A percentile compares a stretch with the other conserved stretches of the same genome.
phyloP scores from a whole-genome alignment of 495 filamentous ascomycete genomes.

The Glarea lozoyensis region DNA sequence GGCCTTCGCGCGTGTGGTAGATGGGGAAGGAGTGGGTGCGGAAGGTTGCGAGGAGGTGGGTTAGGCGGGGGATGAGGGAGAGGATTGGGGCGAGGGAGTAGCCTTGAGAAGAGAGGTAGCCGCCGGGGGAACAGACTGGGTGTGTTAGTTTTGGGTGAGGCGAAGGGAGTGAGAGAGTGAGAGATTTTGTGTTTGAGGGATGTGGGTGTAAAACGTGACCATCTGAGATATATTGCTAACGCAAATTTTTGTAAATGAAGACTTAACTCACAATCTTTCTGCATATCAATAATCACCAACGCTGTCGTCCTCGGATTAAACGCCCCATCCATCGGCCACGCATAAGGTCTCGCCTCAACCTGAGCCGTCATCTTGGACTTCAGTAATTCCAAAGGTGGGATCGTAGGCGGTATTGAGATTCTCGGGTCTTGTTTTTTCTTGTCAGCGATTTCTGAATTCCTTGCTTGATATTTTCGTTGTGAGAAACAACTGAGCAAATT shows the following conservation, averaged over 20 bases:
- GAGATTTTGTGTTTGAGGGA: no score
- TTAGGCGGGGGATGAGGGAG: slow-evolving; percentile 44
- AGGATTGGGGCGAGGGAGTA: slow-evolving; percentile 45
- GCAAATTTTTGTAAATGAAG: not conserved
- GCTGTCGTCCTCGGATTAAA: slow-evolving; percentile 52
- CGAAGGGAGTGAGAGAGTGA: no score
- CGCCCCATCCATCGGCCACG: slow-evolving; percentile 53
- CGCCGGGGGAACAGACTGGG: slow-evolving; percentile 47
- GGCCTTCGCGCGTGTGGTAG: slow-evolving; percentile 63
- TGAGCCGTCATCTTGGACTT: slow-evolving; percentile 25
- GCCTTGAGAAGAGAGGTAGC: slow-evolving; percentile 52
- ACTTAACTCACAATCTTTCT: slow-evolving; percentile 50
- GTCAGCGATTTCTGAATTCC: no score
- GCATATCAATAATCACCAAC: slow-evolving; percentile 65
- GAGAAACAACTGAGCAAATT: no score
- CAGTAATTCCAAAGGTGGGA: no score
- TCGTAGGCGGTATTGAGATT: not conserved
- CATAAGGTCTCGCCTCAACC: slow-evolving; percentile 43
- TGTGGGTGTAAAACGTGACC: no score
- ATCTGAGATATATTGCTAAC: no score
- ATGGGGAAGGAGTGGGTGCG: slow-evolving; percentile 50
- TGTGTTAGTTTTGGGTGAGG: no score
- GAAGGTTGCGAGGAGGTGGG: slow-evolving; percentile 46
- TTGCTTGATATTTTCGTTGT: no score
- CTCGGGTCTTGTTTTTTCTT: no score